Evolutionary conservation across 768 basidiomycete species (phyloP).

Genomic region (Trametopsis cervina): DNA sequence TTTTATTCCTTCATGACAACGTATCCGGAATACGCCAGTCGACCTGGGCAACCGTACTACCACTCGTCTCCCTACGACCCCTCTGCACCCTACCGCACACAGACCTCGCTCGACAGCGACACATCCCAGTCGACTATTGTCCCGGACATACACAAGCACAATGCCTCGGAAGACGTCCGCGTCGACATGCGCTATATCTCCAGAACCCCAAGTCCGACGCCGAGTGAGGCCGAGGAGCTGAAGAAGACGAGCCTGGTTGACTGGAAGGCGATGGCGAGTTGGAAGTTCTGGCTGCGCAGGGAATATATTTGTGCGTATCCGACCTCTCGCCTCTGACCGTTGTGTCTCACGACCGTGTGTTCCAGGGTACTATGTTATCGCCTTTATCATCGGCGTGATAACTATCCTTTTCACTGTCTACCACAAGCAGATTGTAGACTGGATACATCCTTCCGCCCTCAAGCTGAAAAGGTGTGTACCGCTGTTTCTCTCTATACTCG

Average conservation of each 20-base stretch:
- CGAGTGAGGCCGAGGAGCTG: conserved; percentile 27
- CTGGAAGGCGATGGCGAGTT: conserved; percentile 23
- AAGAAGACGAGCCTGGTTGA: conserved; percentile 21
- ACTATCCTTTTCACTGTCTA: conserved; percentile 35
- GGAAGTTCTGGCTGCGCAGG: conserved; percentile 27
- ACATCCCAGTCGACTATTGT: neutral
- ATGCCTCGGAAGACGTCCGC: conserved; percentile 3
- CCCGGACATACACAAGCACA: conserved; percentile 1
- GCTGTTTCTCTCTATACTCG: neutral
- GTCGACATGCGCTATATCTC: conserved; percentile 16
- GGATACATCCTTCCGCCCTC: conserved; percentile 58
- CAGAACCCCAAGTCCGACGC: conserved; percentile 31
- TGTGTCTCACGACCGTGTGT: neutral
- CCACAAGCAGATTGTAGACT: conserved; percentile 55
- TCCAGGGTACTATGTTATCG: conserved; percentile 29
- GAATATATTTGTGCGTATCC: conserved; percentile 28
- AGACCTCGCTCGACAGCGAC: neutral
- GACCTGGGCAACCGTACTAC: neutral
- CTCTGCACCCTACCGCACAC: neutral
- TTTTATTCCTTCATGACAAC: conserved; percentile 1
- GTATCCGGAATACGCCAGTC: conserved; percentile 7
- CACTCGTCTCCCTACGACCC: neutral
- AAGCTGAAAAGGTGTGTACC: conserved; percentile 54
- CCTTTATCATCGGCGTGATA: conserved; percentile 24
- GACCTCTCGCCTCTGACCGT: neutral